Evolutionary conservation across 2,329 filamentous ascomycete genomes (phyloP), one percentile per base, ranked within the genome.

Genomic region (Pseudocercospora cruenta): DNA sequence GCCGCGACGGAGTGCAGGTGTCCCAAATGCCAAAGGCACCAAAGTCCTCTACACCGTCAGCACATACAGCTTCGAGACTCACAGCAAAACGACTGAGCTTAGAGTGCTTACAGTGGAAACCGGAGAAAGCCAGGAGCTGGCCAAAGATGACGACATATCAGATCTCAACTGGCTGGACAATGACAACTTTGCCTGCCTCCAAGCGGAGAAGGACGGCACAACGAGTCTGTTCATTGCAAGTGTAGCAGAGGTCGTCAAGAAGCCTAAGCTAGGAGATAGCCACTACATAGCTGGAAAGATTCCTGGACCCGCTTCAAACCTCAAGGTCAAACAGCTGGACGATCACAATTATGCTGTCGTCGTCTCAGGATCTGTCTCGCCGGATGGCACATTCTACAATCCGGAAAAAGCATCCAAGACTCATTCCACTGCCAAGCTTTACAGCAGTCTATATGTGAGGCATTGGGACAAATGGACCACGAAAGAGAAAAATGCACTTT

Each of bases 91-190:
- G 4, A 84, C 82, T 66, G 89, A 93, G 80, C 89, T 91, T 71
- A 87, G 89, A 19, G 78, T 94, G 26, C 81, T 97, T 47, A 88
- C 94, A 71, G 83, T 93, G 65, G 81, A 85, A 54, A 87, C 86
- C 7, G 89, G 90, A 36, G 84, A 90, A 59, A 89, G 89, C 3
- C 86, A 83, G 3, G 78, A 89, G 12, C 82, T 96, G 10, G 90
- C 87, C 55, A 85, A 90, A 60, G 87, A 91, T 68, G 75, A 84
- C 24, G 83, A 84, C 63, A 88, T 89, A 60, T 88, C 86, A 63
- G 91, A 94, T 75, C 87, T 92, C 9, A 85, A 87, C 55, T 97
- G 93, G 93, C 81, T 97, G 36, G 86, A 87, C 43, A 87, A 91
- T 49, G 85, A 86, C 39, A 87, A 88, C 21, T 77, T 88, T 78